Percentiles rank a stretch among this genome's conserved stretches.
Conservation (phyloP, 768 basidiomycete genomes). For the Amanita molliuscula region DNA sequence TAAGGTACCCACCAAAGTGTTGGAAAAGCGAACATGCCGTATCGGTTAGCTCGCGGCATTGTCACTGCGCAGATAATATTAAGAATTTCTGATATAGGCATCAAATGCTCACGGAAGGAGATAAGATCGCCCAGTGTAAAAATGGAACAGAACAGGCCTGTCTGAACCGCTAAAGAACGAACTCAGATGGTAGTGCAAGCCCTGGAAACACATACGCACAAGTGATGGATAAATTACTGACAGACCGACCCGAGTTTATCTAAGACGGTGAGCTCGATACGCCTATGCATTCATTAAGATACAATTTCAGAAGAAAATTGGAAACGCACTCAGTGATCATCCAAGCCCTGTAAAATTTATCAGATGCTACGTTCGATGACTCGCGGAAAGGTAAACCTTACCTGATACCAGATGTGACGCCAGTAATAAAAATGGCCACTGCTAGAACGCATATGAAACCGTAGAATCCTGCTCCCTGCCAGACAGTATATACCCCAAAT, state of each 20-base stretch:
- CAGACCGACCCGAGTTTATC: conserved; percentile 4
- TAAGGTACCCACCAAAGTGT: conserved; percentile 8
- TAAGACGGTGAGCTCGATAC: background rate
- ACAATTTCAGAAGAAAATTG: too few relatives aligned
- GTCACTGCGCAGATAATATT: background rate
- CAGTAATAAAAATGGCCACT: background rate
- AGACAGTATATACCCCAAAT: conserved; percentile 1
- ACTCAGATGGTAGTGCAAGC: background rate
- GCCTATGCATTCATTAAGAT: too few relatives aligned
- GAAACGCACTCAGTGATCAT: background rate
- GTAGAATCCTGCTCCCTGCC: background rate
- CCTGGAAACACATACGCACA: background rate
- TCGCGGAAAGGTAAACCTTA: background rate
- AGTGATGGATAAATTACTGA: conserved; percentile 4
- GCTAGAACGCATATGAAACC: background rate
- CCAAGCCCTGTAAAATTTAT: background rate
- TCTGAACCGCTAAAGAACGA: conserved; percentile 7
- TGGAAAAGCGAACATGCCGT: conserved; percentile 7
- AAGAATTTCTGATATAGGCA: background rate
- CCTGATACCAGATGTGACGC: background rate
- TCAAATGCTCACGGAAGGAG: conserved; percentile 6
- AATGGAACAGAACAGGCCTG: conserved; percentile 8
- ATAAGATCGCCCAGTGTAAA: conserved; percentile 7
- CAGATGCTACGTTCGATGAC: background rate
- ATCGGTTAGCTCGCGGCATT: conserved; percentile 5